These are phyloP conservation scores for Hypoxylon perforatum DNA, from an alignment of 495 filamentous ascomycete genomes.

Conservation along the genomic window DNA sequence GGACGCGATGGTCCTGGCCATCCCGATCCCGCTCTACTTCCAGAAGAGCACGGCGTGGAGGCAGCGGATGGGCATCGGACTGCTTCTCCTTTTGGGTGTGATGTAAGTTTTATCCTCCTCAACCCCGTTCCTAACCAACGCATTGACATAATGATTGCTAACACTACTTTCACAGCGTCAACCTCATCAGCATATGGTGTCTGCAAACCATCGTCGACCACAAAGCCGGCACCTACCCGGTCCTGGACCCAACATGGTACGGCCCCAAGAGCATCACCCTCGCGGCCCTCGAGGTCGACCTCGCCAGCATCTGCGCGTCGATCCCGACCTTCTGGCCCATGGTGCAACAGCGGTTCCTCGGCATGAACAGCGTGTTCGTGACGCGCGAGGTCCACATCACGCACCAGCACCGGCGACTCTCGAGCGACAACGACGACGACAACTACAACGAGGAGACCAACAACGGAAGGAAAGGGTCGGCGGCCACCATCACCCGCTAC, in stretches of 20 bases:
- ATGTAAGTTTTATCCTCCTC: constrained; percentile 24
- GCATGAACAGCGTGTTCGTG: constrained; percentile 43
- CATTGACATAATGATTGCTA: constrained; percentile 3
- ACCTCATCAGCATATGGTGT: constrained; percentile 43
- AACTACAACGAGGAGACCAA: neutral
- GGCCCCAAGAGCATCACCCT: constrained; percentile 42
- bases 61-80: constrained; percentile 42
- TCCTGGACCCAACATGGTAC: constrained; percentile 47
- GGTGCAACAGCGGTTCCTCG: constrained; percentile 28
- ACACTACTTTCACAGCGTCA: constrained; percentile 25
- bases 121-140: neutral
- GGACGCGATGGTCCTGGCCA: constrained; percentile 43
- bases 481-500: no score
- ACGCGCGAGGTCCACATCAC: constrained; percentile 47
- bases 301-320: constrained; percentile 51
- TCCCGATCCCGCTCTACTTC: constrained; percentile 45
- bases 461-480: no score
- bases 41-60: constrained; percentile 31
- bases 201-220: constrained; percentile 39
- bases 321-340: constrained; percentile 49
- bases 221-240: constrained; percentile 43
- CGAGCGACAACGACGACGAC: constrained; percentile 23
- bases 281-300: constrained; percentile 51
- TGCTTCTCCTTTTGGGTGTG: constrained; percentile 41
- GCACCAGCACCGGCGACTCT: constrained; percentile 43